Evolutionary conservation across 192 early-diverging fungal species (phyloP).

Genomic region (Coemansia sp.): DNA sequence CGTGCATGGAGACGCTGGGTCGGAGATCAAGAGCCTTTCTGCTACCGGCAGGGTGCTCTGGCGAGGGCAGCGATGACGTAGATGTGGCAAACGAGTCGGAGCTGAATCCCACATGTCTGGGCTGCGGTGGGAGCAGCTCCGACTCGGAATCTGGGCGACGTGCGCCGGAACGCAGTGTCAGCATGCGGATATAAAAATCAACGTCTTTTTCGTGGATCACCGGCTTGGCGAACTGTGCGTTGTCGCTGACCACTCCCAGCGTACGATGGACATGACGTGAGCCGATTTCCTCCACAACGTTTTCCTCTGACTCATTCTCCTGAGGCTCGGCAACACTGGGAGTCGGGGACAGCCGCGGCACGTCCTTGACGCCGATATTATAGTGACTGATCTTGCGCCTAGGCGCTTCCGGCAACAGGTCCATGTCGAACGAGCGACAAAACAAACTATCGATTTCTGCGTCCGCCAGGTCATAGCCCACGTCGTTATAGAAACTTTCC

Average conservation of each 20-base stretch:
- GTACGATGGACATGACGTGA: background rate
- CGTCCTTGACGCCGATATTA: slow-evolving; percentile 33
- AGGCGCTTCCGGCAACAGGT: slow-evolving; percentile 44
- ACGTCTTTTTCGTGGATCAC: slow-evolving; percentile 24
- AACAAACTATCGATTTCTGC: slow-evolving; percentile 29
- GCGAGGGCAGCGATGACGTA: too few species aligned
- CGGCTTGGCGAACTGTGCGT: slow-evolving; percentile 15
- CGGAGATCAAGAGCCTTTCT: too few species aligned
- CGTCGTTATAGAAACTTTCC: slow-evolving; percentile 36
- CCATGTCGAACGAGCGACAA: slow-evolving; percentile 43
- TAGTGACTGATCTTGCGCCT: slow-evolving; percentile 34
- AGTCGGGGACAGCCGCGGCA: slow-evolving; percentile 14
- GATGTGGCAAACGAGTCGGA: background rate
- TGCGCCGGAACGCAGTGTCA: slow-evolving; percentile 20
- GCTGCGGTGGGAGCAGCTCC: slow-evolving; percentile 1
- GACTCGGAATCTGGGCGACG: background rate
- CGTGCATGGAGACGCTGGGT: too few species aligned
- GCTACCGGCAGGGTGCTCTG: too few species aligned
- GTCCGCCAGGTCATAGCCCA: slow-evolving; percentile 38
- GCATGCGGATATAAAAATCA: slow-evolving; percentile 33
- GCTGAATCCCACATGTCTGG: slow-evolving; percentile 8
- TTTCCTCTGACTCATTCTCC: background rate
- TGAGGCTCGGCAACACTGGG: background rate
- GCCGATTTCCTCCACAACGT: background rate
- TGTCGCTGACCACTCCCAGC: slow-evolving; percentile 9